Conservation (phyloP, 306 rosid genomes). For the Elaeagnus macrophylla region DNA sequence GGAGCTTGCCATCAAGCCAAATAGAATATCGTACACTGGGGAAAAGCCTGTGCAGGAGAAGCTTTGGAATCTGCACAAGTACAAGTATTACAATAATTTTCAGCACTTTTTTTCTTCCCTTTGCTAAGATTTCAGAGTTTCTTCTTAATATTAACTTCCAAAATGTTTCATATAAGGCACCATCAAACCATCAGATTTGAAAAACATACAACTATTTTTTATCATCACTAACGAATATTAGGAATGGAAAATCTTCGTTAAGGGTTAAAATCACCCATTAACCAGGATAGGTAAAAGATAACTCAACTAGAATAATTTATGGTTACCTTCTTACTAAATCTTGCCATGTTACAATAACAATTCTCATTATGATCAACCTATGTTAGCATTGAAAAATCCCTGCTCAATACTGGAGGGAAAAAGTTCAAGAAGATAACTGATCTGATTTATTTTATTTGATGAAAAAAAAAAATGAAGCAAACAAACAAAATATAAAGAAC, state of each 20-base stretch:
- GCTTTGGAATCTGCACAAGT: constrained; percentile 80
- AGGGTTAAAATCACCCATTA: too few relatives aligned
- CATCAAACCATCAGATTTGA: too few relatives aligned
- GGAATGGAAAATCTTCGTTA: too few relatives aligned
- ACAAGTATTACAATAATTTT: constrained; percentile 6
- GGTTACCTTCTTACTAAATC: not conserved
- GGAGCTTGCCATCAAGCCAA: constrained; percentile 96
- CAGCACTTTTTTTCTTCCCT: not conserved
- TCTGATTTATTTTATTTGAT: constrained; percentile 2
- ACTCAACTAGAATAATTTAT: too few relatives aligned
- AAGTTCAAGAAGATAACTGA: not conserved
- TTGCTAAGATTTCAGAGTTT: too few relatives aligned
- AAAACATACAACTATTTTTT: too few relatives aligned
- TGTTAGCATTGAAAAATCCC: not conserved
- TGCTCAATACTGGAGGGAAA: not conserved
- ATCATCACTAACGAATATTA: too few relatives aligned
- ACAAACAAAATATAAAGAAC: constrained; percentile 10
- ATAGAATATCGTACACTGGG: constrained; percentile 77
- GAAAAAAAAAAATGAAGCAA: constrained; percentile 2
- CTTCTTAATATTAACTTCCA: too few relatives aligned
- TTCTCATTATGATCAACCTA: not conserved
- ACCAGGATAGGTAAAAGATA: too few relatives aligned
- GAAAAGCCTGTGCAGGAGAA: constrained; percentile 90
- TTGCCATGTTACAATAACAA: not conserved
- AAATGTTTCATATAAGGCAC: too few relatives aligned